Conservation (phyloP, 495 filamentous ascomycete species). For the Lindgomyces ingoldianus region DNA sequence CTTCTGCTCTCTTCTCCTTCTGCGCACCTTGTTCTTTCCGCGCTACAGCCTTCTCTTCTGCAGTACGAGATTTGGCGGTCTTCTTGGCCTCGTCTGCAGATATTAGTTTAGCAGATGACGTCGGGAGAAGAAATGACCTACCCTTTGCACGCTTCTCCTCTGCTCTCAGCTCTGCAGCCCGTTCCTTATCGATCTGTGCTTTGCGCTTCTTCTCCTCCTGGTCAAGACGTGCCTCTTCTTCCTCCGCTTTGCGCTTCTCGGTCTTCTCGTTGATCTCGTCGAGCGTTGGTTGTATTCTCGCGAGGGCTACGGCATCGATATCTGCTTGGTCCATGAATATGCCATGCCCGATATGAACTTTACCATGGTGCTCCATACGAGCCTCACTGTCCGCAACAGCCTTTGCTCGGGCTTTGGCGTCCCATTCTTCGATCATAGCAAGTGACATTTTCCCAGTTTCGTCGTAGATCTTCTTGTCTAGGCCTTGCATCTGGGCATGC, state of each 20-base stretch:
- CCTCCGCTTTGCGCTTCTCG: slow-evolving; percentile 63
- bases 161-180: slow-evolving; percentile 56
- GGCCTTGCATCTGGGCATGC: slow-evolving; percentile 67
- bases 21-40: slow-evolving; percentile 55
- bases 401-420: slow-evolving; percentile 67
- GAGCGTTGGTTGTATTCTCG: slow-evolving; percentile 82
- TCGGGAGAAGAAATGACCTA: slow-evolving; percentile 37
- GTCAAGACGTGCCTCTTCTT: slow-evolving; percentile 59
- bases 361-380: slow-evolving; percentile 57
- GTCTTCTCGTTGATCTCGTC: slow-evolving; percentile 82
- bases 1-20: slow-evolving; percentile 52
- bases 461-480: slow-evolving; percentile 76
- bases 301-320: slow-evolving; percentile 76
- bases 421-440: slow-evolving; percentile 72
- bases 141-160: slow-evolving; percentile 57
- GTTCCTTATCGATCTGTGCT: slow-evolving; percentile 53
- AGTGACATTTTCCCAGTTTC: slow-evolving; percentile 77
- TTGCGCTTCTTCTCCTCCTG: slow-evolving; percentile 53
- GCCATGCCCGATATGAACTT: slow-evolving; percentile 78
- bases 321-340: slow-evolving; percentile 76
- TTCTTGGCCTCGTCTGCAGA: slow-evolving; percentile 34
- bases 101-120: not conserved
- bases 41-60: slow-evolving; percentile 55
- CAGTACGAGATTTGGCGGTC: slow-evolving; percentile 40
- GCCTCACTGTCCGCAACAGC: slow-evolving; percentile 66